Base-by-base conservation (phyloP, 2,329 filamentous ascomycete genomes). In the Exophiala bonariae region DNA sequence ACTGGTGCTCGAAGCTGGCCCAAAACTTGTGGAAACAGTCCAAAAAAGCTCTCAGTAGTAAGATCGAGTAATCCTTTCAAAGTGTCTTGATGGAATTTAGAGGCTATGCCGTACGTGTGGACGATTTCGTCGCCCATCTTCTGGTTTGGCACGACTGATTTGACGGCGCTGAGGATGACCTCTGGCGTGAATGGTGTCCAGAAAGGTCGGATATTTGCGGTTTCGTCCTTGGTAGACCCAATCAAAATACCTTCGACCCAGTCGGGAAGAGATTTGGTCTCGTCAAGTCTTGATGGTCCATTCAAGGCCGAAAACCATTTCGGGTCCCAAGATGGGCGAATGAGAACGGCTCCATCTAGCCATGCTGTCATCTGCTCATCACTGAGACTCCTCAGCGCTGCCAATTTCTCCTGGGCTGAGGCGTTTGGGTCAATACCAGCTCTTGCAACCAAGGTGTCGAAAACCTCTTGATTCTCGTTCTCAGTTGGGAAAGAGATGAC, bases 251-350 rank as follows among this genome's bases (percentile, higher is more conserved):
- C 40, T 3, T 40, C 14, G 8, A 38, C 14, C 46, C 46, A 49
- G 2, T 26, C 6, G 2, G 40, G 33, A 19, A 49, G 44, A 14
- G 7, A 7, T 3, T n/a, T 28, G 5, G 23, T n/a, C 3, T 38
- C 4, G 4, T 39, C 46, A 13, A 49, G 10, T n/a, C 30, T 31
- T 5, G n/a, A 17, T 5, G 5, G 8, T 3, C 11, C 16, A n/a
- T 46, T 31, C n/a, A 16, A 20, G 26, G 13, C 5, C 11, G 19
- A 7, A 36, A 50, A 50, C 47, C 47, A 49, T 3, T 30, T 19
- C 3, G 41, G 33, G 31, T 49, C 47, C 41, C 41, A 49, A 2
- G 16, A 10, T 9, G 47, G 47, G 8, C 42, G 33, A 11, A 35
- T 30, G 7, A 40, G n/a, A 9, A 45, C 20, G 2, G 31, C 6